A percentile compares a stretch with the other conserved stretches of the same genome.
These are phyloP conservation scores for Ophiostoma australiae DNA, from an alignment of 2,329 filamentous ascomycete species.

Conservation along the genomic window DNA sequence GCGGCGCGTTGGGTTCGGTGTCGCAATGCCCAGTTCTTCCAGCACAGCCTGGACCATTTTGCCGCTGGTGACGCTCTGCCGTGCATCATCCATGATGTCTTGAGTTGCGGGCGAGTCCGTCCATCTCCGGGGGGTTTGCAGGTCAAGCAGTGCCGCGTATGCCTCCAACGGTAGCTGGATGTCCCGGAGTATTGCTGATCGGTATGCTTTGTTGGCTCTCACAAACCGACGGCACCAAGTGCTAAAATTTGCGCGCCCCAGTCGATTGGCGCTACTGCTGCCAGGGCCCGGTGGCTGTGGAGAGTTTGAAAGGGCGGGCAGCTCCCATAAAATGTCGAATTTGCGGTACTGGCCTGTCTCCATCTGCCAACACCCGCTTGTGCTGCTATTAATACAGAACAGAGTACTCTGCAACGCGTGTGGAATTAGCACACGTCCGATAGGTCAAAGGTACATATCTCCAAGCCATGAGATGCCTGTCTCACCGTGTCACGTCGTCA, in stretches of 20 bases:
- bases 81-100: neutral
- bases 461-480: neutral
- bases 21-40: neutral
- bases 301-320: slow-evolving; percentile 7
- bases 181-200: neutral
- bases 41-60: slow-evolving; percentile 15
- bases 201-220: neutral
- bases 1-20: neutral
- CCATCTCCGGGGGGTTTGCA: neutral
- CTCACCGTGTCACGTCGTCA: neutral
- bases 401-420: neutral
- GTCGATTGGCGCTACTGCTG: neutral
- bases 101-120: neutral
- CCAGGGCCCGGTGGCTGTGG: neutral
- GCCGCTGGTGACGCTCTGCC: neutral
- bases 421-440: neutral
- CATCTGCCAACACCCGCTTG: slow-evolving; percentile 9
- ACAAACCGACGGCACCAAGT: slow-evolving; percentile 18
- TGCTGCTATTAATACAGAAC: neutral
- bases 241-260: slow-evolving; percentile 9
- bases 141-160: neutral
- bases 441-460: neutral
- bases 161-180: slow-evolving; percentile 14
- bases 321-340: slow-evolving; percentile 4
- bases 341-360: slow-evolving; percentile 6